Evolutionary conservation across 805 yeast genomes (phyloP), one percentile per base, ranked within the genome.

Genomic region (Metschnikowia kunwiensis): DNA sequence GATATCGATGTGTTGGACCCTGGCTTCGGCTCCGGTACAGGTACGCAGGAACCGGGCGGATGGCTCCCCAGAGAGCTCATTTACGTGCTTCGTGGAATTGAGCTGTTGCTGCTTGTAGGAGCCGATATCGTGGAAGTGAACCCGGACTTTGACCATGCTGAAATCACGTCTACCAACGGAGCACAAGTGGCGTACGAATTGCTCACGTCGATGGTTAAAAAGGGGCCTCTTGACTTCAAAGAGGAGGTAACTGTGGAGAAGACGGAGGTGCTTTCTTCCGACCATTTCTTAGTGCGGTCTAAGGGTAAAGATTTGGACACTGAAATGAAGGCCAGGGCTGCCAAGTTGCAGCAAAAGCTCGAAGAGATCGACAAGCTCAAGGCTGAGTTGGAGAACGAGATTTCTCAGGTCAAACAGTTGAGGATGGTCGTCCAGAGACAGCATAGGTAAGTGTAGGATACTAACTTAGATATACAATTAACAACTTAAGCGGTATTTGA

Each of bases 151-250:
- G 87, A 81, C 54, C 69, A 66, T 40, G 78, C 82, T 1, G 86
- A 80, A 50, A 66, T 79, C 24, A 81, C 87, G 1, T 70, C 82
- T 13, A 69, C 82, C 9, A 82, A 81, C 45, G 86, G 82, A 3
- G 82, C 87, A 0, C 86, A 80, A 57, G 73, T 79, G 21, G 84
- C 79, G 1, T 83, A 62, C 58, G 94, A 85, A 56, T 50, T 85
- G 26, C 57, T 84, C 35, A 82, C 93, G 10, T 75, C 77, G 41
- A 84, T 85, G 86, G 88, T 83, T 11, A 76, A 80, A 54, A 77
- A 70, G 47, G 81, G 77, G 2, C 51, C 51, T 2, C 31, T 52
- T 11, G 54, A 35, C 15, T 43, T 51, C 24, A 36, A 38, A 13
- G 27, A 42, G 15, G 36, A 32, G 35, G 30, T 30, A 17, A 20